Conservation (phyloP, 768 basidiomycete genomes). For the Panus rudis region DNA sequence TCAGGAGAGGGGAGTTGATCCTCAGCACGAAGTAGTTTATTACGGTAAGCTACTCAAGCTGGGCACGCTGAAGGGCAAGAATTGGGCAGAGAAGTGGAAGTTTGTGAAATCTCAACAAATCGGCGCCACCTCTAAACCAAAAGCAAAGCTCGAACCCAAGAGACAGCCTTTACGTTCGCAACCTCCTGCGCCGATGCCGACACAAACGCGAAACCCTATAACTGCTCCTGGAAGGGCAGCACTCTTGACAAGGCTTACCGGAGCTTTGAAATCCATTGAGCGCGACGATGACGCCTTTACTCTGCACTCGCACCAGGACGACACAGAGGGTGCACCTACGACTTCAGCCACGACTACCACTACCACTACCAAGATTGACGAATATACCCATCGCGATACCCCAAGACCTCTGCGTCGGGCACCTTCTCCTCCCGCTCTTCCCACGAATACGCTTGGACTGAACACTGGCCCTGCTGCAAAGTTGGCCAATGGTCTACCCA, state of each 20-base stretch:
- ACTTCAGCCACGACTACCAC: not conserved
- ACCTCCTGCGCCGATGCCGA: conserved; percentile 2
- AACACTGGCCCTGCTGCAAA: conserved; percentile 15
- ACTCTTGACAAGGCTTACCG: conserved; percentile 5
- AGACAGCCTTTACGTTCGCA: no score
- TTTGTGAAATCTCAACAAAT: conserved; percentile 54
- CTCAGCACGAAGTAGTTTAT: conserved; percentile 68
- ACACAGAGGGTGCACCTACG: conserved; percentile 14
- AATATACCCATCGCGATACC: conserved; percentile 10
- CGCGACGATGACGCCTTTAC: conserved; percentile 35
- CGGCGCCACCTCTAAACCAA: conserved; percentile 22
- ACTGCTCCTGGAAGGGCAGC: conserved; percentile 2
- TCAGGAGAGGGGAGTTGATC: conserved; percentile 66
- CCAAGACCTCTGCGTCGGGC: conserved; percentile 15
- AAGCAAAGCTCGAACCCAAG: conserved; percentile 2
- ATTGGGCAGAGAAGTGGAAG: conserved; percentile 80
- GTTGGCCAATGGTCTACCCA: conserved; percentile 5
- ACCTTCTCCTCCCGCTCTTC: conserved; percentile 12
- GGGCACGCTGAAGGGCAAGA: conserved; percentile 70
- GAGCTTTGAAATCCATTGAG: conserved; percentile 15
- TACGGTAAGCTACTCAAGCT: conserved; percentile 81
- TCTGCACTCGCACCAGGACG: conserved; percentile 36
- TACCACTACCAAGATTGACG: not conserved
- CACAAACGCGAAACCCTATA: not conserved
- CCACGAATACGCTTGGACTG: conserved; percentile 25